Evolutionary conservation across 2,329 filamentous ascomycete species (phyloP).

Genomic region (Pestalotiopsis sp.): DNA sequence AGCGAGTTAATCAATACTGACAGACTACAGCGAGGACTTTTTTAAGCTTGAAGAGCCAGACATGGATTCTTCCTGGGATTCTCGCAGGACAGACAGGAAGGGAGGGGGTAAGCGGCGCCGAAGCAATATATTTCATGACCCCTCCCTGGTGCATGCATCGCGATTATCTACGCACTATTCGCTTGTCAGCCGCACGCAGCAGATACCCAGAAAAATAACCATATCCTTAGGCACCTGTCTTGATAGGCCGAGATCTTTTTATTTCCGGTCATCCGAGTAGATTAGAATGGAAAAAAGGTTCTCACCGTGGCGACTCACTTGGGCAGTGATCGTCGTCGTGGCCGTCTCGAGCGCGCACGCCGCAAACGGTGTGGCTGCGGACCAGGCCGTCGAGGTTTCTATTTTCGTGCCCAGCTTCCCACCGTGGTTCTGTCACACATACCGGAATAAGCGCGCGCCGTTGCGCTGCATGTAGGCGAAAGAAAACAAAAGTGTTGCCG

Average conservation of each 20-base stretch:
- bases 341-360: background rate
- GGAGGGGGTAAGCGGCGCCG: background rate
- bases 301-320: background rate
- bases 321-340: background rate
- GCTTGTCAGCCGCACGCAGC: background rate
- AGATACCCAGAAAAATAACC: background rate
- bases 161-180: background rate
- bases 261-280: background rate
- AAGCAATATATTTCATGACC: background rate
- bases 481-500: too few relatives aligned
- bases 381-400: background rate
- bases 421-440: too few relatives aligned
- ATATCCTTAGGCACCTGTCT: background rate
- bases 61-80: background rate
- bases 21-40: background rate
- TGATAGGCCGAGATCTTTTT: background rate
- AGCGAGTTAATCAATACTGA: background rate
- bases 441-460: too few relatives aligned
- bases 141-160: background rate
- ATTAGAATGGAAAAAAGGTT: background rate
- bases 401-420: background rate
- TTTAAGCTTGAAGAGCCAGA: background rate
- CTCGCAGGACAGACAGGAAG: background rate
- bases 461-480: too few relatives aligned
- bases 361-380: background rate